Evolutionary conservation across 495 filamentous ascomycete genomes (phyloP).

Genomic region (Lophiostoma macrostomum): DNA sequence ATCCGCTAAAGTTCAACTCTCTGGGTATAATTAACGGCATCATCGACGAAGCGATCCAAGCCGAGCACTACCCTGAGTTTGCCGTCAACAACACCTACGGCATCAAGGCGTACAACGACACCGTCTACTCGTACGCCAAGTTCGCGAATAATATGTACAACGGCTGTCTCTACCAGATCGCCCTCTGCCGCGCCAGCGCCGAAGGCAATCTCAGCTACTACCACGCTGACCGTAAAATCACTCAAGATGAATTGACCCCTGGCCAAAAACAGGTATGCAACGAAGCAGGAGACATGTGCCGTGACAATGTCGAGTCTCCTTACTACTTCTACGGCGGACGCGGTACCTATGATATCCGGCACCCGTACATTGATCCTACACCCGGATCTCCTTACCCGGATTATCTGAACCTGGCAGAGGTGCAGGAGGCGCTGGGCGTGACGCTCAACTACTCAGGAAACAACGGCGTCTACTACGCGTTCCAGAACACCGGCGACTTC

Average conservation of each 20-base stretch:
- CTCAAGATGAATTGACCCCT: not conserved
- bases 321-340: conserved; percentile 48
- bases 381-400: conserved; percentile 47
- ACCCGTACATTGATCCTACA: conserved; percentile 47
- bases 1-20: conserved; percentile 55
- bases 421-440: conserved; percentile 51
- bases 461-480: conserved; percentile 45
- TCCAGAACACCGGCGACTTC: conserved; percentile 51
- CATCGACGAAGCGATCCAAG: conserved; percentile 69
- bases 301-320: conserved; percentile 45
- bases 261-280: conserved; percentile 35
- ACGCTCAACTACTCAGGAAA: conserved; percentile 49
- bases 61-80: conserved; percentile 62
- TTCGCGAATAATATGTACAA: conserved; percentile 47
- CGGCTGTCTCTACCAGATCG: conserved; percentile 41
- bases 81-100: conserved; percentile 75
- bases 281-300: conserved; percentile 45
- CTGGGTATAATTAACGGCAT: conserved; percentile 63
- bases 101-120: conserved; percentile 60
- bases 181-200: conserved; percentile 40
- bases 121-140: conserved; percentile 48
- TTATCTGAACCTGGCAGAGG: conserved; percentile 47
- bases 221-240: not conserved
- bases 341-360: conserved; percentile 54
- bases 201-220: conserved; percentile 24